A percentile compares a stretch with the other conserved stretches of the same genome.
These are phyloP conservation scores for Hevea brasiliensis DNA, from an alignment of 345 rosid species.

Conservation along the genomic window DNA sequence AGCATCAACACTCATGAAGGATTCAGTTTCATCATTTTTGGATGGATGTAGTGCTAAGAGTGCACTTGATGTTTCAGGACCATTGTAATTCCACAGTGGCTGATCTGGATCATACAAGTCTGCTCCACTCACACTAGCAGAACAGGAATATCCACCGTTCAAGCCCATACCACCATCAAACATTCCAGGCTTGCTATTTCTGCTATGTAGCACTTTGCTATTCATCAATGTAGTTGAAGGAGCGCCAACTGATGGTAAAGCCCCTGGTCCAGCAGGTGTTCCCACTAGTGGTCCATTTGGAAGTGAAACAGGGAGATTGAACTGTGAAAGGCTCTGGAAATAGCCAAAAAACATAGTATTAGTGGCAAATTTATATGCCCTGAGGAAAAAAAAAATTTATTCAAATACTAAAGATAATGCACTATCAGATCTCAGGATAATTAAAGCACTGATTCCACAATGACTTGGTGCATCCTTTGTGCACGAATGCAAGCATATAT, in stretches of 20 bases:
- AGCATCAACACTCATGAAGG: conserved; percentile 47
- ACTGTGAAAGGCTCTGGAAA: conserved; percentile 95
- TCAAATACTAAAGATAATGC: conserved; percentile 1
- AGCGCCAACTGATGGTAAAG: conserved; percentile 51
- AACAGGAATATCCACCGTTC: conserved; percentile 54
- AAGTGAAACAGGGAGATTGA: conserved; percentile 91
- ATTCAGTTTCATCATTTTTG: conserved; percentile 50
- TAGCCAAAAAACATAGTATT: conserved; percentile 35
- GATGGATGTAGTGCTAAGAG: conserved; percentile 51
- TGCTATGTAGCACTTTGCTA: conserved; percentile 43
- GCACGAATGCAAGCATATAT: background rate
- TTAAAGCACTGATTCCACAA: background rate
- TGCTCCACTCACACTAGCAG: conserved; percentile 49
- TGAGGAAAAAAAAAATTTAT: conserved; percentile 3
- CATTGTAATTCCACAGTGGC: conserved; percentile 83
- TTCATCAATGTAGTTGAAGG: conserved; percentile 49
- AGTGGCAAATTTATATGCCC: background rate
- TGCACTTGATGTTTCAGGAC: conserved; percentile 63
- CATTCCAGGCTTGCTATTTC: conserved; percentile 52
- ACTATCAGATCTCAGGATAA: conserved; percentile 3
- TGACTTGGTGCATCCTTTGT: background rate
- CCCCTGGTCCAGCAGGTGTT: conserved; percentile 54
- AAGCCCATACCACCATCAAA: conserved; percentile 54
- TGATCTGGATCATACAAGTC: conserved; percentile 99
- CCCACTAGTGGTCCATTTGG: conserved; percentile 68